These are phyloP conservation scores for Pseudodiploospora longispora DNA, from an alignment of 2,329 filamentous ascomycete genomes.

Conservation along the genomic window DNA sequence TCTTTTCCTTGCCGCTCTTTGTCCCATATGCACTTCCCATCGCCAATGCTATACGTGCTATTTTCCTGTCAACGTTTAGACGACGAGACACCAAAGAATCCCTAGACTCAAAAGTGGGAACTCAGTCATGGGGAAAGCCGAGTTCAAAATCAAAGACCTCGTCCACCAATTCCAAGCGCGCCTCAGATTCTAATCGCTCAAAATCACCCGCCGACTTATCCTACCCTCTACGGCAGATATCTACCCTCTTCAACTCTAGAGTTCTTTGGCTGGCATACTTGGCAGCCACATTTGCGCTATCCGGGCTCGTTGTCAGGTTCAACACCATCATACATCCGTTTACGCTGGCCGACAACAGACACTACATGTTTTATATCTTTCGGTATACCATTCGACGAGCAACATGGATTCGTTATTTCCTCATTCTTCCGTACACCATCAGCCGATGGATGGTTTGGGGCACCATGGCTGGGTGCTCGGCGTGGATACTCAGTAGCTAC, in stretches of 20 bases:
- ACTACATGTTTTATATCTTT: constrained; percentile 97
- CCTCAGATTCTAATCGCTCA: no score
- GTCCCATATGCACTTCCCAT: constrained; percentile 40
- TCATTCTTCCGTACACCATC: constrained; percentile 61
- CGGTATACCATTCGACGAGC: constrained; percentile 67
- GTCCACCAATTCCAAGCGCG: no score
- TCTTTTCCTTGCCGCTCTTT: constrained; percentile 80
- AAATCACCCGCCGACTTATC: constrained; percentile 5
- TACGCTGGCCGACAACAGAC: constrained; percentile 89
- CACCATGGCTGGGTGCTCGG: constrained; percentile 43
- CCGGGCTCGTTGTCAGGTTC: constrained; percentile 52
- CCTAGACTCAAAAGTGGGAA: no score
- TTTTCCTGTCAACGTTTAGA: background rate
- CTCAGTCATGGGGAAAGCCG: background rate
- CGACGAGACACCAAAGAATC: no score
- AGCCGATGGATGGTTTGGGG: constrained; percentile 63
- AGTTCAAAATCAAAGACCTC: no score
- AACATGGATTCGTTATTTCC: constrained; percentile 54
- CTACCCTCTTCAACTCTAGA: constrained; percentile 21
- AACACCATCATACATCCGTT: constrained; percentile 97
- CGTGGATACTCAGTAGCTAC: constrained; percentile 11
- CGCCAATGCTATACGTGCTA: constrained; percentile 3
- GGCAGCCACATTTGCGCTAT: constrained; percentile 25
- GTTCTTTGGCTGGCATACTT: constrained; percentile 30
- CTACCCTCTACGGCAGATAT: constrained; percentile 4